phyloP scores from a whole-genome alignment of 352 stramenopile genomes.

The Phytophthora megakarya region DNA sequence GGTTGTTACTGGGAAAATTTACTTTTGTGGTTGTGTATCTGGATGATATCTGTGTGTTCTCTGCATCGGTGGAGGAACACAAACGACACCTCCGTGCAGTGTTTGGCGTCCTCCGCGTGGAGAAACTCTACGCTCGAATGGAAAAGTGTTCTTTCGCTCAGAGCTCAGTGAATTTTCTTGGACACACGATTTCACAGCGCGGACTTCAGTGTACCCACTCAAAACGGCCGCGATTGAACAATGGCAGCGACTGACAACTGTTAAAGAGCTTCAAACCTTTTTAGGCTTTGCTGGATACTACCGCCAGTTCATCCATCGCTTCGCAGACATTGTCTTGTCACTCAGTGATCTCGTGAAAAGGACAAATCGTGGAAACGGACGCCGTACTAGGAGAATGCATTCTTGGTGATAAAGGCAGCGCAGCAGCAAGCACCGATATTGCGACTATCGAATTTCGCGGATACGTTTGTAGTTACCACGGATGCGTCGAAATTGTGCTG shows the following conservation, averaged over 20 bases:
- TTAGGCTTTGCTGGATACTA: neutral
- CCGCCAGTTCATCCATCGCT: neutral
- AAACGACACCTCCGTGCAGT: neutral
- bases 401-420: neutral
- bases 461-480: neutral
- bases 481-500: neutral
- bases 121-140: neutral
- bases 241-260: neutral
- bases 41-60: conserved; percentile 4
- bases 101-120: neutral
- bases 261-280: neutral
- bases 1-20: neutral
- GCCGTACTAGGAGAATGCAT: neutral
- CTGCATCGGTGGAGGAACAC: neutral
- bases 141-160: neutral
- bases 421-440: neutral
- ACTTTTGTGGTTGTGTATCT: neutral
- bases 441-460: neutral
- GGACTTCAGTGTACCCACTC: neutral
- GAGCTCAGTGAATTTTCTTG: neutral
- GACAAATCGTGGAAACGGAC: neutral
- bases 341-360: neutral
- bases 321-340: neutral
- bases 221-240: neutral
- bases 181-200: too few relatives aligned